Conservation (phyloP, 169 alveolate species). For the Theileria equi region DNA sequence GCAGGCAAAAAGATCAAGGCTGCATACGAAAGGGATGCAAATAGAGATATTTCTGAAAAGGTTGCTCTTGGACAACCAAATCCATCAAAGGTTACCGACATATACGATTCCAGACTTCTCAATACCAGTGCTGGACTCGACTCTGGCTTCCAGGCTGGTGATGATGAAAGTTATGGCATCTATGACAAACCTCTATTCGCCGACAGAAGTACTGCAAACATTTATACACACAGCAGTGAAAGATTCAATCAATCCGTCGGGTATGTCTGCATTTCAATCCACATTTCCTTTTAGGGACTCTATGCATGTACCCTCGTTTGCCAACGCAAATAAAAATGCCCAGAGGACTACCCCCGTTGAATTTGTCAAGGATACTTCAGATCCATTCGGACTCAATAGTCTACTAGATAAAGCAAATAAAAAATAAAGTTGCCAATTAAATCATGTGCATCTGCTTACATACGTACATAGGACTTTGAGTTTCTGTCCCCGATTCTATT, state of each 20-base stretch:
- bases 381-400: slow-evolving; percentile 86
- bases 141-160: slow-evolving; percentile 83
- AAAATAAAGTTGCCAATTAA: slow-evolving; percentile 28
- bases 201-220: slow-evolving; percentile 73
- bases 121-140: slow-evolving; percentile 85
- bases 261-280: slow-evolving; percentile 3
- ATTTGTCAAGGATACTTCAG: slow-evolving; percentile 80
- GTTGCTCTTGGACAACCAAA: slow-evolving; percentile 91
- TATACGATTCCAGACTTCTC: slow-evolving; percentile 86
- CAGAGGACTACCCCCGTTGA: slow-evolving; percentile 83
- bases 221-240: slow-evolving; percentile 70
- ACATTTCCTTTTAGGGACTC: slow-evolving; percentile 38
- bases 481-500: no score
- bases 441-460: no score
- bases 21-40: slow-evolving; percentile 77
- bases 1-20: slow-evolving; percentile 83
- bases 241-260: slow-evolving; percentile 68
- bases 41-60: slow-evolving; percentile 90
- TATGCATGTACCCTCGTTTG: slow-evolving; percentile 73
- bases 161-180: slow-evolving; percentile 85
- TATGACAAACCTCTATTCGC: slow-evolving; percentile 90
- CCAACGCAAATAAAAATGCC: slow-evolving; percentile 65
- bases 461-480: no score
- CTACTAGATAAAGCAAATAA: slow-evolving; percentile 82
- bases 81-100: slow-evolving; percentile 75